Conservation (phyloP, 257 asterid genomes). For the Ilex aquifolium region DNA sequence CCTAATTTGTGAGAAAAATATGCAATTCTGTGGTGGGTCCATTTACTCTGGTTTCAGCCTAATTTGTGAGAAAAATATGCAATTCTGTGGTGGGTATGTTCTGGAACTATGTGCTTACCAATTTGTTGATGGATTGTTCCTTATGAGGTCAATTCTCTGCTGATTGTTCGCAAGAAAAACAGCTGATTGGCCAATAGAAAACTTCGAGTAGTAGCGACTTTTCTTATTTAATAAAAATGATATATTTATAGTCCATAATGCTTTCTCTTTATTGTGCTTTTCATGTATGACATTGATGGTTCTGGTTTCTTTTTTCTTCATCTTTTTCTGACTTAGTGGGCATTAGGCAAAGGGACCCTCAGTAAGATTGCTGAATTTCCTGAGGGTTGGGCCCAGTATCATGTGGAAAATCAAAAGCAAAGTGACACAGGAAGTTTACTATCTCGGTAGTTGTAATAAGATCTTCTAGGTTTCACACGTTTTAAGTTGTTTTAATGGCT, state of each 20-base stretch:
- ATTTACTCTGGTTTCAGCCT: too few relatives aligned
- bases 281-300: constrained; percentile 11
- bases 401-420: constrained; percentile 19
- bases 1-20: too few relatives aligned
- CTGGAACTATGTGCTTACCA: too few relatives aligned
- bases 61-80: too few relatives aligned
- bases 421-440: constrained; percentile 4
- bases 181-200: constrained; percentile 1
- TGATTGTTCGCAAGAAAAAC: too few relatives aligned
- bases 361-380: constrained; percentile 21
- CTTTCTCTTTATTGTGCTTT: background rate
- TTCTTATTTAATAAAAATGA: constrained; percentile 8
- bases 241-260: background rate
- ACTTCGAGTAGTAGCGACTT: constrained; percentile 3
- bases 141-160: too few relatives aligned
- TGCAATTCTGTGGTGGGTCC: too few relatives aligned
- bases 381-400: constrained; percentile 21
- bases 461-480: constrained; percentile 13
- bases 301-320: background rate
- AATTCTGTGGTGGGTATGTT: too few relatives aligned
- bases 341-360: constrained; percentile 22
- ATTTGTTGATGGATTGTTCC: too few relatives aligned
- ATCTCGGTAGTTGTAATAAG: constrained; percentile 8
- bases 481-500: constrained; percentile 1
- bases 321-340: constrained; percentile 17